A percentile compares a stretch with the other conserved stretches of the same genome.
Evolutionary conservation across 192 early-diverging fungal genomes (phyloP).

Genomic region (Coemansia sp.): DNA sequence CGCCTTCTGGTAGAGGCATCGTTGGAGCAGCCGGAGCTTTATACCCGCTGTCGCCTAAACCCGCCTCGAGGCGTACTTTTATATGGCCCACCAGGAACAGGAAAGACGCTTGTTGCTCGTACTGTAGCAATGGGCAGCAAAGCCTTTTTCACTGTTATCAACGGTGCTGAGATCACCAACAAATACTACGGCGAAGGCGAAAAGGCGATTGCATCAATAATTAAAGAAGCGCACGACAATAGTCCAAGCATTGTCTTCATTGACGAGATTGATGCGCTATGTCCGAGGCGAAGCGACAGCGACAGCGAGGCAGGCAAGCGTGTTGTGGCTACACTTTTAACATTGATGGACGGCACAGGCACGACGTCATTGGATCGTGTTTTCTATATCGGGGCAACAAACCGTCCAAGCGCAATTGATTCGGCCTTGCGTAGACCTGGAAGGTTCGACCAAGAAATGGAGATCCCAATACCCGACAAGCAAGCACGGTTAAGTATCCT

Average conservation of each 20-base stretch:
- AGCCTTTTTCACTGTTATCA: conserved; percentile 75
- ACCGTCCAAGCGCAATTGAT: conserved; percentile 85
- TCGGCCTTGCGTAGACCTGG: conserved; percentile 90
- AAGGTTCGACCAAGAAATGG: conserved; percentile 93
- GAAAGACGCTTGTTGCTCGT: conserved; percentile 94
- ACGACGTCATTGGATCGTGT: conserved; percentile 21
- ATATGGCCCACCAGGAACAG: conserved; percentile 90
- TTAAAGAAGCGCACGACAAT: conserved; percentile 66
- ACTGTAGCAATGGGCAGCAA: conserved; percentile 78
- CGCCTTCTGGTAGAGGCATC: conserved; percentile 84
- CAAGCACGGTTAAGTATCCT: conserved; percentile 73
- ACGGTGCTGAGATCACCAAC: conserved; percentile 87
- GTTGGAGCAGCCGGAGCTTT: conserved; percentile 69
- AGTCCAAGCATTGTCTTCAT: conserved; percentile 88
- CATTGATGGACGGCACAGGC: conserved; percentile 83
- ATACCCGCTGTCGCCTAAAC: conserved; percentile 70
- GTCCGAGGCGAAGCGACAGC: conserved; percentile 80
- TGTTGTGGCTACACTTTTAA: conserved; percentile 89
- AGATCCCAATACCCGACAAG: conserved; percentile 85
- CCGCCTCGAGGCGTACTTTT: conserved; percentile 93
- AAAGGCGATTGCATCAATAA: conserved; percentile 72
- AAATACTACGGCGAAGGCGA: conserved; percentile 96
- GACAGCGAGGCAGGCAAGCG: conserved; percentile 84
- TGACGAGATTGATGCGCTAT: conserved; percentile 92
- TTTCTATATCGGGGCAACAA: conserved; percentile 91